These are phyloP conservation scores for Rauvolfia tetraphylla DNA, from an alignment of 257 asterid species.

Conservation along the genomic window DNA sequence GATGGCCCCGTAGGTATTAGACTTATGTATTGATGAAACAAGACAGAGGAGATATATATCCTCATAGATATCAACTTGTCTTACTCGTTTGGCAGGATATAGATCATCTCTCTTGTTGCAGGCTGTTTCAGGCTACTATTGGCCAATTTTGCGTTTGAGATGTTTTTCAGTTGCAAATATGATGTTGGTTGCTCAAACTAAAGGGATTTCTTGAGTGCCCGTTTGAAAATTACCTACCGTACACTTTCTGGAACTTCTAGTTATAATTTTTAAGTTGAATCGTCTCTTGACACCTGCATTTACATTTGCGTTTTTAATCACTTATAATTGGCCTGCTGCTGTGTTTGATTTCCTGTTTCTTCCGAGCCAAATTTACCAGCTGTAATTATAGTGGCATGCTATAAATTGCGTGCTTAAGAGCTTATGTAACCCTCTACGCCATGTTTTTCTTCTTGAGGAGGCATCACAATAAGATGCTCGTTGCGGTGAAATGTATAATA, in stretches of 20 bases:
- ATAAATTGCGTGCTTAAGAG: not conserved
- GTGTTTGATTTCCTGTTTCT: not conserved
- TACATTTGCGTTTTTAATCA: not conserved
- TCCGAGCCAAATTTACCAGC: not conserved
- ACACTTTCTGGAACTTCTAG: not conserved
- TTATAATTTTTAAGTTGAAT: not conserved
- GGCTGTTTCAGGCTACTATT: not conserved
- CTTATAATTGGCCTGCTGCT: not conserved
- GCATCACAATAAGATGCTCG: not conserved
- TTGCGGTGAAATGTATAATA: not conserved
- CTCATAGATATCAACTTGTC: not conserved
- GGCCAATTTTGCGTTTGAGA: not conserved
- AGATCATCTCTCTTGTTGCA: not conserved
- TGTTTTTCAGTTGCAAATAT: not conserved
- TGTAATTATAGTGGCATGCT: not conserved
- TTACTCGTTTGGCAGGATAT: not conserved
- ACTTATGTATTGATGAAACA: not conserved
- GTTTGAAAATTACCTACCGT: not conserved
- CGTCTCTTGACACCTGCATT: not conserved
- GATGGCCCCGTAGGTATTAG: slow-evolving; percentile 31
- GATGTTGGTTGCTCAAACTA: not conserved
- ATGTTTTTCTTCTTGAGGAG: too few species aligned
- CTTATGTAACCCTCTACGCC: too few species aligned
- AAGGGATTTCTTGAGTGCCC: not conserved
- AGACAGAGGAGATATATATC: not conserved